Percentiles rank a stretch among this genome's conserved stretches.
phyloP scores from a whole-genome alignment of 768 basidiomycete species.

The Pisolithus albus region DNA sequence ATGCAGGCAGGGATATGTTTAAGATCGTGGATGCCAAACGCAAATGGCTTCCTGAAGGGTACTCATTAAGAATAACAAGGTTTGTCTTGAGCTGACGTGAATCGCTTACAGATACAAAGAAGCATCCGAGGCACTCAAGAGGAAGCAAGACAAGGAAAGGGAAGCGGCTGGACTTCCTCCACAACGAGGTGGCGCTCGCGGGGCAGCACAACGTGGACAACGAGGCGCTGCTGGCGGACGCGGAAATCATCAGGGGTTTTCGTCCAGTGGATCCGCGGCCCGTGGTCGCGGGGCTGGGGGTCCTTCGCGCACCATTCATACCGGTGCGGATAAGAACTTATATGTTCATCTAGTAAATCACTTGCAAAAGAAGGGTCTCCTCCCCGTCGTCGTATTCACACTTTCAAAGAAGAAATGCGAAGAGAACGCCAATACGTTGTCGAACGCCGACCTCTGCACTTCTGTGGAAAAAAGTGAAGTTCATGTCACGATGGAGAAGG shows the following conservation, averaged over 20 bases:
- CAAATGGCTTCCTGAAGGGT: constrained; percentile 71
- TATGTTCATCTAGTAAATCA: constrained; percentile 89
- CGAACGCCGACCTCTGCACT: constrained; percentile 80
- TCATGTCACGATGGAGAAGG: constrained; percentile 90
- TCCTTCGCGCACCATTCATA: constrained; percentile 51
- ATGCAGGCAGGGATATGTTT: constrained; percentile 87
- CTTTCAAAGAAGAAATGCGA: constrained; percentile 97
- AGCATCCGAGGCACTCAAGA: constrained; percentile 77
- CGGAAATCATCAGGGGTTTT: constrained; percentile 48
- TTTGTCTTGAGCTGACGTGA: constrained; percentile 3
- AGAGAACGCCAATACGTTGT: constrained; percentile 88
- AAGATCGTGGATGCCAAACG: constrained; percentile 87
- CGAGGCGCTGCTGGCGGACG: constrained; percentile 45
- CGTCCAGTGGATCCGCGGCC: constrained; percentile 29
- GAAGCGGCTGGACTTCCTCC: constrained; percentile 91
- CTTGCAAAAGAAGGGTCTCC: constrained; percentile 75
- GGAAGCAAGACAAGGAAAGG: constrained; percentile 97
- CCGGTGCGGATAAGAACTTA: constrained; percentile 77
- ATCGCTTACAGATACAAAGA: constrained; percentile 65
- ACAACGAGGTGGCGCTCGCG: constrained; percentile 76
- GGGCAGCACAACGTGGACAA: constrained; percentile 45
- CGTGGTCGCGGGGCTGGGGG: constrained; percentile 42
- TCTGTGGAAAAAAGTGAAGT: constrained; percentile 95
- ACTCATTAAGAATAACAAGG: constrained; percentile 4
- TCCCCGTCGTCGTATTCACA: constrained; percentile 95